Evolutionary conservation across 2,329 filamentous ascomycete genomes (phyloP).

Genomic region (Trichophyton rubrum): DNA sequence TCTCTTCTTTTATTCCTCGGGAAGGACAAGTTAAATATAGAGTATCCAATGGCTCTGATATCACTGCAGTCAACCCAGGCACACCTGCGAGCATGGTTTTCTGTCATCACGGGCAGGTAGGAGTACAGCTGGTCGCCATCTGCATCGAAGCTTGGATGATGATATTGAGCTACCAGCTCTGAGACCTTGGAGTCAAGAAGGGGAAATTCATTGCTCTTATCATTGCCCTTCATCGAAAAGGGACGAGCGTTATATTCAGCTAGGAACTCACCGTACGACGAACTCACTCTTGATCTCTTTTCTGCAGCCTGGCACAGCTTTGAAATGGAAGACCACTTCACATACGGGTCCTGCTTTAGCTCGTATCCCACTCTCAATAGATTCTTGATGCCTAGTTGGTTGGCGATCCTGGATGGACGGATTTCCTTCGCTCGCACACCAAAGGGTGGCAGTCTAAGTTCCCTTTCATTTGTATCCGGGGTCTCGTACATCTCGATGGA

Average conservation of each 20-base stretch:
- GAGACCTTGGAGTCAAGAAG: slow-evolving; percentile 39
- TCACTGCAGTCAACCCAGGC: slow-evolving; percentile 44
- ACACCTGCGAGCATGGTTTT: slow-evolving; percentile 43
- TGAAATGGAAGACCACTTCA: slow-evolving; percentile 11
- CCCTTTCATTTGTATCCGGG: neutral
- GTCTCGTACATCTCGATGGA: slow-evolving; percentile 37
- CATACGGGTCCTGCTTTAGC: slow-evolving; percentile 21
- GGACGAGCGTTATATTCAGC: slow-evolving; percentile 25
- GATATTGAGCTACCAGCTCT: slow-evolving; percentile 39
- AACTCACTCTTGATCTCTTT: slow-evolving; percentile 10
- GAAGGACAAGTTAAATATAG: slow-evolving; percentile 33
- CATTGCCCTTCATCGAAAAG: neutral
- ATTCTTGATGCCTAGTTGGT: slow-evolving; percentile 23
- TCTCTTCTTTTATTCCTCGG: slow-evolving; percentile 15
- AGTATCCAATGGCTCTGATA: slow-evolving; percentile 45
- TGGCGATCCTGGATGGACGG: slow-evolving; percentile 25
- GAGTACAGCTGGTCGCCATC: slow-evolving; percentile 30
- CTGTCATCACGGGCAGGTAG: slow-evolving; percentile 54
- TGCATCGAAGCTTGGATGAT: slow-evolving; percentile 15
- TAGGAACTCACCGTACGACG: slow-evolving; percentile 22
- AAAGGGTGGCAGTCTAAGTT: neutral
- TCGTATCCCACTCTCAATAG: slow-evolving; percentile 31
- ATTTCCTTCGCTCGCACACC: slow-evolving; percentile 26
- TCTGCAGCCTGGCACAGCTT: slow-evolving; percentile 20
- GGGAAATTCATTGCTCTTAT: neutral